A percentile compares a stretch with the other conserved stretches of the same genome.
These are phyloP conservation scores for Alnus glutinosa DNA, from an alignment of 306 rosid genomes.

Conservation along the genomic window DNA sequence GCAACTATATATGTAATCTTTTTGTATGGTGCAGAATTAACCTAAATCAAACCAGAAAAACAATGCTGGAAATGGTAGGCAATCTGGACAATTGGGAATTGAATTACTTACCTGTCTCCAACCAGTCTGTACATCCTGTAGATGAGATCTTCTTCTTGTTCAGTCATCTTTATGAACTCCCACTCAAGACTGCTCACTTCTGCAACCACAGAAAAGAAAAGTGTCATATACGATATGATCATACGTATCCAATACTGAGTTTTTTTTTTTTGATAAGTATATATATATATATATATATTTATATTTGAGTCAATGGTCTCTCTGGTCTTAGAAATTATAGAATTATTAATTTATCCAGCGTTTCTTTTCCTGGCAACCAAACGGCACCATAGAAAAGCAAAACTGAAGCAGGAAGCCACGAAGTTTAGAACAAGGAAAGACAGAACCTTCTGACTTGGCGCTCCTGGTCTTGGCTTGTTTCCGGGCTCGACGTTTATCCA, in stretches of 20 bases:
- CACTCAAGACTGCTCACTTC: conserved; percentile 56
- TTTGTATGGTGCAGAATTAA: neutral
- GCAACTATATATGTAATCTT: neutral
- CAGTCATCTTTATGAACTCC: conserved; percentile 46
- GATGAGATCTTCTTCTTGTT: conserved; percentile 64
- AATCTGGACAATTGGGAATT: neutral
- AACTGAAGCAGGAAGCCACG: neutral
- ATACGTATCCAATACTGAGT: neutral
- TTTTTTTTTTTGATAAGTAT: neutral
- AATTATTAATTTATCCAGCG: neutral
- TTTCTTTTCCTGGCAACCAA: neutral
- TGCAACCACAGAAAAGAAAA: conserved; percentile 14
- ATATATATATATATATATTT: neutral
- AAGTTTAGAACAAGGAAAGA: neutral
- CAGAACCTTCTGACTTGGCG: conserved; percentile 9
- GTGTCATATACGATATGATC: neutral
- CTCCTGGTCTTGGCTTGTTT: conserved; percentile 10
- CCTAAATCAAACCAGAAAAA: neutral
- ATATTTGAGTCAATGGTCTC: neutral
- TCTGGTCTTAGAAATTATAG: neutral
- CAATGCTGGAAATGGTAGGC: conserved; percentile 2
- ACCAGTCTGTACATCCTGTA: conserved; percentile 53
- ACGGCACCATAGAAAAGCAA: neutral
- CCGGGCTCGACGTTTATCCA: conserved; percentile 3
- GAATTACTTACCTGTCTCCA: conserved; percentile 46